A percentile compares a stretch with the other conserved stretches of the same genome.
Conservation (phyloP, 352 stramenopile species). For the Pythium aphanidermatum region DNA sequence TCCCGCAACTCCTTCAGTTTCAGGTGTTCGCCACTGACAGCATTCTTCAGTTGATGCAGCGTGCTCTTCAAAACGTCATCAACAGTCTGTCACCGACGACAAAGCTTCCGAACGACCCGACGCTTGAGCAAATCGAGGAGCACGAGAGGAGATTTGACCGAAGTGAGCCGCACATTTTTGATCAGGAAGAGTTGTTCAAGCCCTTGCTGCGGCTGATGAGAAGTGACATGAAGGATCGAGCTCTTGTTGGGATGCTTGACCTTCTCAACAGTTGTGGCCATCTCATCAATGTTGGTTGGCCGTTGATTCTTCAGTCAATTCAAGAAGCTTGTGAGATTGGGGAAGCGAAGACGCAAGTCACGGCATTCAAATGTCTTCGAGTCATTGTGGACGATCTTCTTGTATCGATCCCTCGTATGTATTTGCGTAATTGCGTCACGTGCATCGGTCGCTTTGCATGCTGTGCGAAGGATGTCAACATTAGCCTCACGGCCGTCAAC, state of each 20-base stretch:
- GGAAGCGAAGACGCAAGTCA: slow-evolving; percentile 72
- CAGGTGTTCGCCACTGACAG: slow-evolving; percentile 74
- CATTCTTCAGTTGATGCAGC: slow-evolving; percentile 77
- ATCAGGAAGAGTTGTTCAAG: slow-evolving; percentile 66
- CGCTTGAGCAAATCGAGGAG: slow-evolving; percentile 40
- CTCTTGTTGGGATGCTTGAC: slow-evolving; percentile 63
- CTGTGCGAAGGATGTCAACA: slow-evolving; percentile 95
- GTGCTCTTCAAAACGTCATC: slow-evolving; percentile 50
- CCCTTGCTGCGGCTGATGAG: slow-evolving; percentile 51
- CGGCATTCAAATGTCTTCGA: slow-evolving; percentile 94
- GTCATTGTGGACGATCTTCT: slow-evolving; percentile 97
- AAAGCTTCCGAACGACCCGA: slow-evolving; percentile 33
- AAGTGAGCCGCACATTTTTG: slow-evolving; percentile 40
- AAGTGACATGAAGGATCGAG: slow-evolving; percentile 74
- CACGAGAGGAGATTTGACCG: slow-evolving; percentile 24
- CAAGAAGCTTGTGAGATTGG: slow-evolving; percentile 57
- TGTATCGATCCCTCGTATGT: slow-evolving; percentile 69
- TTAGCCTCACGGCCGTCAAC: slow-evolving; percentile 96
- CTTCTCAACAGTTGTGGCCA: slow-evolving; percentile 73
- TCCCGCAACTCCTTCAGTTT: slow-evolving; percentile 60
- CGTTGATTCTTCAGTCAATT: slow-evolving; percentile 56
- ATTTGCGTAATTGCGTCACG: slow-evolving; percentile 74
- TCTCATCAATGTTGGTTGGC: slow-evolving; percentile 64
- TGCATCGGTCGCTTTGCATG: slow-evolving; percentile 94
- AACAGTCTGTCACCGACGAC: slow-evolving; percentile 51